Conservation (phyloP, 257 asterid species). For the Lycium ferocissimum region DNA sequence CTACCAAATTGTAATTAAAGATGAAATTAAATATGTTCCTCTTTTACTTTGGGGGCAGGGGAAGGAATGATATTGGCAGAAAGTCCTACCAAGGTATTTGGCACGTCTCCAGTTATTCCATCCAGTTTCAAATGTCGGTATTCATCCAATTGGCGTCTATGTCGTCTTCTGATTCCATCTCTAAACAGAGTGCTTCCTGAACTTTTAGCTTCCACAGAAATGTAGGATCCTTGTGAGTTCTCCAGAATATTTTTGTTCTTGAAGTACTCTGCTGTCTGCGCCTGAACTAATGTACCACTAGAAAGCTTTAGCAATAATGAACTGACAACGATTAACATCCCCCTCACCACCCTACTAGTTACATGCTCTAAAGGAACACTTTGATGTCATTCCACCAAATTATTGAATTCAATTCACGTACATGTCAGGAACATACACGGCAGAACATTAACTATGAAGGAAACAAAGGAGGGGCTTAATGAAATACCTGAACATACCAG, state of each 20-base stretch:
- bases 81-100: conserved; percentile 33
- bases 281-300: conserved; percentile 66
- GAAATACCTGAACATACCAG: conserved; percentile 54
- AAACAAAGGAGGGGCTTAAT: background rate
- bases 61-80: background rate
- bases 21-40: background rate
- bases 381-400: background rate
- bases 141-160: conserved; percentile 57
- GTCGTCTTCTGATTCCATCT: conserved; percentile 66
- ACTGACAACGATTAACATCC: conserved; percentile 9
- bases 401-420: background rate
- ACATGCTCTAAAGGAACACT: background rate
- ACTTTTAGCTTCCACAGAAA: conserved; percentile 42
- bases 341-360: background rate
- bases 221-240: conserved; percentile 38
- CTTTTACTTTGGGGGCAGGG: background rate
- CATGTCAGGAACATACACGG: background rate
- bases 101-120: conserved; percentile 26
- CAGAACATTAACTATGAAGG: background rate
- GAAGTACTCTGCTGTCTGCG: conserved; percentile 66
- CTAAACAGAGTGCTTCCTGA: conserved; percentile 67
- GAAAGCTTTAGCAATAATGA: conserved; percentile 33
- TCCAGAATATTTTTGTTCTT: conserved; percentile 50
- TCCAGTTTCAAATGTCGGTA: background rate
- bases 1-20: conserved; percentile 8